Percentiles rank a stretch among this genome's conserved stretches.
Evolutionary conservation across 1,284 basidiomycete genomes (phyloP).

Genomic region (Cryptococcus sp.): DNA sequence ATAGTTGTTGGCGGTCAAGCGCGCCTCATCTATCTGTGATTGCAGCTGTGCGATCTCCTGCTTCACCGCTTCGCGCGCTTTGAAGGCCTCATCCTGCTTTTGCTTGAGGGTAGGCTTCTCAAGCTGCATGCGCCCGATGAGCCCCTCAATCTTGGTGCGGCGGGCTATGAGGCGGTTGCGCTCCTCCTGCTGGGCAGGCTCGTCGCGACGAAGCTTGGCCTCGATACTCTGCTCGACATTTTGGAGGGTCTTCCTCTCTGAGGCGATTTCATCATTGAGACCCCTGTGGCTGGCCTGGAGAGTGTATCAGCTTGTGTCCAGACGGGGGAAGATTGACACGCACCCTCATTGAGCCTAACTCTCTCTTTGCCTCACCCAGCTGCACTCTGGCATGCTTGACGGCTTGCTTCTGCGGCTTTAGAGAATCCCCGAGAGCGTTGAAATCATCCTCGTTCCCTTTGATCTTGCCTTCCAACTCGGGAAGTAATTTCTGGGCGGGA

Average conservation of each 20-base stretch:
- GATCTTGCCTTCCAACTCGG: slow-evolving; percentile 18
- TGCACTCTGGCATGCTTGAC: slow-evolving; percentile 68
- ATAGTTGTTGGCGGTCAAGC: slow-evolving; percentile 2
- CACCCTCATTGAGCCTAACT: slow-evolving; percentile 5
- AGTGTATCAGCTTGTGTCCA: neutral
- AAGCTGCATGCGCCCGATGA: slow-evolving; percentile 5
- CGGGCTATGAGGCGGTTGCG: slow-evolving; percentile 2
- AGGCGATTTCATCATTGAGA: slow-evolving; percentile 7
- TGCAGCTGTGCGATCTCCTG: slow-evolving; percentile 3
- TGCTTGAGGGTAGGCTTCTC: slow-evolving; percentile 11
- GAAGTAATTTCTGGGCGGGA: slow-evolving; percentile 12
- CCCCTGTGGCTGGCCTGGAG: neutral
- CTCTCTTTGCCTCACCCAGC: slow-evolving; percentile 58
- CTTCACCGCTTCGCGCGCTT: slow-evolving; percentile 3
- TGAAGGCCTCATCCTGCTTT: slow-evolving; percentile 2
- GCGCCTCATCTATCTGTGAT: slow-evolving; percentile 3
- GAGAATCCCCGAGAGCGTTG: slow-evolving; percentile 6
- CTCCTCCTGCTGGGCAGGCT: slow-evolving; percentile 6
- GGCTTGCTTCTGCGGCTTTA: slow-evolving; percentile 52
- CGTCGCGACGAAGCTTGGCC: slow-evolving; percentile 10
- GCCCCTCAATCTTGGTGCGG: slow-evolving; percentile 10
- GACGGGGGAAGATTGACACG: neutral
- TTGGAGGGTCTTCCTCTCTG: slow-evolving; percentile 7
- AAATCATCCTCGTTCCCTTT: slow-evolving; percentile 20
- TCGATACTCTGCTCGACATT: slow-evolving; percentile 14